Conservation (phyloP, 2,329 filamentous ascomycete species). For the Pseudogymnoascus sp. region DNA sequence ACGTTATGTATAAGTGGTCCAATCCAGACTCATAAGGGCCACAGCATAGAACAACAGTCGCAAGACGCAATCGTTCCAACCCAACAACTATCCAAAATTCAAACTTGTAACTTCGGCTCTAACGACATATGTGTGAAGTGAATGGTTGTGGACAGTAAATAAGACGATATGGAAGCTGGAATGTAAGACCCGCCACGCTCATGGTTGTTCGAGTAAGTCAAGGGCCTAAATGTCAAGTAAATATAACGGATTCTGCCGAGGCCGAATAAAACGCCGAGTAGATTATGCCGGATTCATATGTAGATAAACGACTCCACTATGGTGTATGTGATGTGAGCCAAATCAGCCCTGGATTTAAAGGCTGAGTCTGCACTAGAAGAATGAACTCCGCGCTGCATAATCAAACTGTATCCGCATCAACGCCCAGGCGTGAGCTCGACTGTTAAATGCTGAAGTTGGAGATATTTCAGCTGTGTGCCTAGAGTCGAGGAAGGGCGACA, state of each 20-base stretch:
- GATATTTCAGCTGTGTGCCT: neutral
- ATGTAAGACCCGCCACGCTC: conserved; percentile 11
- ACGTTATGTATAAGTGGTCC: neutral
- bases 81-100: conserved; percentile 13
- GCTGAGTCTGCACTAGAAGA: conserved; percentile 9
- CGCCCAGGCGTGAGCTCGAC: neutral
- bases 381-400: neutral
- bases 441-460: neutral
- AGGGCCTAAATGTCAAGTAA: conserved; percentile 11
- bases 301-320: conserved; percentile 10
- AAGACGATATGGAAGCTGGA: conserved; percentile 16
- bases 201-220: conserved; percentile 10
- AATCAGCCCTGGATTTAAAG: conserved; percentile 16
- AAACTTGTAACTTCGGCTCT: conserved; percentile 17
- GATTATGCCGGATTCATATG: conserved; percentile 21
- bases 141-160: conserved; percentile 12
- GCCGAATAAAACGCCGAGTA: conserved; percentile 15
- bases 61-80: conserved; percentile 11
- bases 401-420: neutral
- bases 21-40: neutral
- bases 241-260: conserved; percentile 20
- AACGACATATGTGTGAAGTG: conserved; percentile 14
- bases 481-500: neutral
- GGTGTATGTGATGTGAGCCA: conserved; percentile 15
- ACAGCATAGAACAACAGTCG: neutral